A percentile compares a stretch with the other conserved stretches of the same genome.
These are phyloP conservation scores for Apiospora hydei DNA, from an alignment of 2,329 filamentous ascomycete species.

Conservation along the genomic window DNA sequence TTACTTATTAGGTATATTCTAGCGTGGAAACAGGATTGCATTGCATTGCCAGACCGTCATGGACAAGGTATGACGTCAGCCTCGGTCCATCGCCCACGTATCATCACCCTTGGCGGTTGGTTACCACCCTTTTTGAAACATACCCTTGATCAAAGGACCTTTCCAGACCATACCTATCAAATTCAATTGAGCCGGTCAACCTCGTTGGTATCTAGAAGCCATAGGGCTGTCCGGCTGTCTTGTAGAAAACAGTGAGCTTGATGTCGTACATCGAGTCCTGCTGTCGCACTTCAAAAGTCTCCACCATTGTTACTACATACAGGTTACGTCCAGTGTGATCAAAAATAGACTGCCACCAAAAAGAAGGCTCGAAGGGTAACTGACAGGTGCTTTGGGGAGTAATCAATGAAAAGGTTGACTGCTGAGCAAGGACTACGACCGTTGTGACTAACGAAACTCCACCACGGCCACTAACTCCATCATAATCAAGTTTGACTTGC, in stretches of 20 bases:
- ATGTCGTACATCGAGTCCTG: not conserved
- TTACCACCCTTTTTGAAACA: not conserved
- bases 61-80: constrained; percentile 1
- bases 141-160: not conserved
- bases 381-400: not conserved
- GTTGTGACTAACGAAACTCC: not conserved
- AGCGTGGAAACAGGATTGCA: not conserved
- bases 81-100: not conserved
- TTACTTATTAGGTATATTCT: not conserved
- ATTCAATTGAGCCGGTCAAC: not conserved
- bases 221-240: not conserved
- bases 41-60: not conserved
- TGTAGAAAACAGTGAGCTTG: not conserved
- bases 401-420: not conserved
- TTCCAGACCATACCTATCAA: not conserved
- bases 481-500: not conserved
- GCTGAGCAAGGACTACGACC: not conserved
- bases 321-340: not conserved
- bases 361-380: not conserved
- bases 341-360: not conserved
- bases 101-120: not conserved
- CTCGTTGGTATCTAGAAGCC: not conserved
- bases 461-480: not conserved
- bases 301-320: not conserved
- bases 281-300: not conserved